Percentiles rank a stretch among this genome's conserved stretches.
These are phyloP conservation scores for Acanthamoeba quina DNA, from an alignment of 208 protist genomes.

Conservation along the genomic window DNA sequence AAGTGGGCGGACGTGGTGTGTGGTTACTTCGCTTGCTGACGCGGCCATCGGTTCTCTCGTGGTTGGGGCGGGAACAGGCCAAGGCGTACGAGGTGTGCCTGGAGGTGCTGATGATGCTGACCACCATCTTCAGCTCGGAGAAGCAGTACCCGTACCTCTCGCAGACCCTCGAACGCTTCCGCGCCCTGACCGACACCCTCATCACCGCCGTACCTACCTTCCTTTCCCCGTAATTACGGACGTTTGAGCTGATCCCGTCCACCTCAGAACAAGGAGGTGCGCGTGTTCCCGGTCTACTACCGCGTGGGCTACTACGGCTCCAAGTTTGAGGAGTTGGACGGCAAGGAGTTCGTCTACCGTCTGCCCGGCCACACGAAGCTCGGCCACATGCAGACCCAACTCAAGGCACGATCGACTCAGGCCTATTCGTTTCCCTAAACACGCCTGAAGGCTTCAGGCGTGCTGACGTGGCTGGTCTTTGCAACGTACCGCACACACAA, in stretches of 20 bases:
- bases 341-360: conserved; percentile 43
- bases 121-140: conserved; percentile 52
- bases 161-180: conserved; percentile 35
- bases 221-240: not conserved
- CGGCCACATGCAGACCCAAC: conserved; percentile 35
- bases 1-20: too few species aligned
- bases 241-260: not conserved
- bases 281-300: conserved; percentile 82
- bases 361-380: conserved; percentile 24
- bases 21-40: too few species aligned
- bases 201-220: not conserved
- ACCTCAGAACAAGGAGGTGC: conserved; percentile 58
- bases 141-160: conserved; percentile 20
- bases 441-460: too few species aligned
- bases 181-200: conserved; percentile 5
- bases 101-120: conserved; percentile 62
- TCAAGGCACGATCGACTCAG: not conserved
- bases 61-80: not conserved
- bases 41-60: not conserved
- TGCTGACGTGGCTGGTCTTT: not conserved
- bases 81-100: conserved; percentile 64
- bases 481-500: not conserved
- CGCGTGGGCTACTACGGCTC: conserved; percentile 82
- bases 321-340: conserved; percentile 35
- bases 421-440: too few species aligned